Base-by-base conservation (phyloP, 2,329 filamentous ascomycete genomes). In the Byssothecium circinans region DNA sequence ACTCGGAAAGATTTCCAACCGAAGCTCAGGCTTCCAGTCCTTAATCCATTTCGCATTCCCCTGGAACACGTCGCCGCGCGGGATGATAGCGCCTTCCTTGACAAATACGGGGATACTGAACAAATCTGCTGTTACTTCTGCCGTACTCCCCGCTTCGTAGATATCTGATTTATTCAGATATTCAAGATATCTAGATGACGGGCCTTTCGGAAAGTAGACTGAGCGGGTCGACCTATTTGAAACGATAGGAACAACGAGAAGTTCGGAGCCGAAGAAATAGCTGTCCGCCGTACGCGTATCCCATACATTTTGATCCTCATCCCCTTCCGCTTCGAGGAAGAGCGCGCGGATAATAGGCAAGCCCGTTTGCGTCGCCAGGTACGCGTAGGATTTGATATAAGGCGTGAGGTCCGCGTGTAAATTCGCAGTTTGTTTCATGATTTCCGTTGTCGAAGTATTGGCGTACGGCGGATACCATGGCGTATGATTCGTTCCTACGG, bases 211-310 rank as follows among this genome's bases (percentile, higher is more conserved):
- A 47, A 73, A 71, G 40, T 68, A 69, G 2, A 71, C 61, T 3
- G 45, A 52, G 19, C 65, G 50, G n/a, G 19, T 43, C 1, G 62
- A 65, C 7, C 62, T 64, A 14, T 45, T 41, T 7, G 40, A 45
- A 5, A 72, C 56, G 22, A 71, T 58, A 1, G 69, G 69, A 8
- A 69, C 68, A 23, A 72, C 64, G 2, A 71, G 49, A 15, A 72
- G 60, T 39, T 66, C 58, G 1, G 45, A 46, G 2, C 69, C 69
- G 49, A 72, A 69, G 49, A 65, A 64, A 44, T 71, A 72, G 20
- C 56, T 45, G 43, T 71, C 64, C 2, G 49, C 53, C 1, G 60
- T n/a, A n/a, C n/a, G n/a, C n/a, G n/a, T 54, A 3, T 49, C 51
- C 52, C 58, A 70, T 1, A 55, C 53, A 1, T 47, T 49, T 7